phyloP scores from a whole-genome alignment of 495 filamentous ascomycete species.

The Penicillium flavigenum region DNA sequence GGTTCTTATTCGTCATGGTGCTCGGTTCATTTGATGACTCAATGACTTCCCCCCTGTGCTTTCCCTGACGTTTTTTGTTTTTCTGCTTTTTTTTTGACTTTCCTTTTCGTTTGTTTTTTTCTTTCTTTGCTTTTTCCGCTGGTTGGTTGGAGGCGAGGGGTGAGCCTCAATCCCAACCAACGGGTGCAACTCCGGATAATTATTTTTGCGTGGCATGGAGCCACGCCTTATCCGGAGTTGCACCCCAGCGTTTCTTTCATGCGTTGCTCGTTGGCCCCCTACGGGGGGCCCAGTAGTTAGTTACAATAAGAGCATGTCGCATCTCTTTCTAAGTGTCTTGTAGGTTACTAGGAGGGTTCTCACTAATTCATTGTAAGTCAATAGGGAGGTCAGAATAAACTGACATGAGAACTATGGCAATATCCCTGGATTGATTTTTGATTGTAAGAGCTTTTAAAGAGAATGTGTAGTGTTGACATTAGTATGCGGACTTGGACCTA shows the following conservation, averaged over 20 bases:
- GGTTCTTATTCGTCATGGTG: neutral
- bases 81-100: neutral
- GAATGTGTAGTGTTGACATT: neutral
- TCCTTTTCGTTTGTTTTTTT: neutral
- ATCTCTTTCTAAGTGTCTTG: neutral
- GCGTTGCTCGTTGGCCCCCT: constrained; percentile 1
- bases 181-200: constrained; percentile 1
- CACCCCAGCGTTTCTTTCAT: neutral
- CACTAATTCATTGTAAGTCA: neutral
- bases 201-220: neutral
- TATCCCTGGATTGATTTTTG: neutral
- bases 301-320: neutral
- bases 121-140: neutral
- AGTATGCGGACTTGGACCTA: neutral
- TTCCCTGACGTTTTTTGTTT: neutral
- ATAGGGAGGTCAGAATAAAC: neutral
- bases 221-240: neutral
- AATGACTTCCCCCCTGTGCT: neutral
- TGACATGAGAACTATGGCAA: neutral
- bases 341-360: neutral
- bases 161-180: neutral
- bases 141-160: neutral
- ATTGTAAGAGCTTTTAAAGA: neutral
- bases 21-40: neutral
- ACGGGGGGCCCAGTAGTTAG: neutral